Conservation (phyloP, 768 basidiomycete species). For the Gautieria morchelliformis region DNA sequence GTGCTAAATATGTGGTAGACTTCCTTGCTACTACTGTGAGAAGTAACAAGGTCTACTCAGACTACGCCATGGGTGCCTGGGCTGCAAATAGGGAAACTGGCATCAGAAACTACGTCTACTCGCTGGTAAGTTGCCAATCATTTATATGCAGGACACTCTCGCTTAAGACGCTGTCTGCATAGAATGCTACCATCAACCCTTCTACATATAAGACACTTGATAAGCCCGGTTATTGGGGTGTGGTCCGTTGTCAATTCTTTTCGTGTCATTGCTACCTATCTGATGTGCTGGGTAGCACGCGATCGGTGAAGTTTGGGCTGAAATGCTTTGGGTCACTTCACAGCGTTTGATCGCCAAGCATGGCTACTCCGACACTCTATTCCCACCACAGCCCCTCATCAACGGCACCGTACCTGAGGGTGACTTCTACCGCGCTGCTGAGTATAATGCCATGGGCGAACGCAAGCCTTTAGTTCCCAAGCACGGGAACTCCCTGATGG, state of each 20-base stretch:
- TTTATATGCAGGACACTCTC: background rate
- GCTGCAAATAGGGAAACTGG: constrained; percentile 69
- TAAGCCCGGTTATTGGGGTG: constrained; percentile 89
- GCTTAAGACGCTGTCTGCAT: background rate
- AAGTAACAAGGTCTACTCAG: constrained; percentile 58
- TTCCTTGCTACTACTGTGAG: constrained; percentile 85
- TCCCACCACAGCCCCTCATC: constrained; percentile 63
- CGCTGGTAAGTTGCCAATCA: constrained; percentile 32
- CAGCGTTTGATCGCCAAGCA: constrained; percentile 72
- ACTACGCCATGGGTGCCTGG: constrained; percentile 93
- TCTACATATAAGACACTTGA: constrained; percentile 92
- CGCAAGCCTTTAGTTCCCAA: constrained; percentile 67
- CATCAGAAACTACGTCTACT: constrained; percentile 87
- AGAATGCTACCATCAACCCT: constrained; percentile 69
- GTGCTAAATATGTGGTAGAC: constrained; percentile 28
- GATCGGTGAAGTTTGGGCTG: constrained; percentile 93
- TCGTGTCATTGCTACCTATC: background rate
- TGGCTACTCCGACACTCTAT: constrained; percentile 68
- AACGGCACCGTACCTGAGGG: constrained; percentile 56
- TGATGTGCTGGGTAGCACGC: constrained; percentile 33
- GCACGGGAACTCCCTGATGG: constrained; percentile 80
- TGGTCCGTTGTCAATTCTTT: constrained; percentile 27
- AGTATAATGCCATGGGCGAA: constrained; percentile 27
- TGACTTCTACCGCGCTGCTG: constrained; percentile 60
- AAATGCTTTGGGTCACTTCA: constrained; percentile 76